phyloP scores from a whole-genome alignment of 2,329 filamentous ascomycete genomes.

The Coniochaeta sp. region DNA sequence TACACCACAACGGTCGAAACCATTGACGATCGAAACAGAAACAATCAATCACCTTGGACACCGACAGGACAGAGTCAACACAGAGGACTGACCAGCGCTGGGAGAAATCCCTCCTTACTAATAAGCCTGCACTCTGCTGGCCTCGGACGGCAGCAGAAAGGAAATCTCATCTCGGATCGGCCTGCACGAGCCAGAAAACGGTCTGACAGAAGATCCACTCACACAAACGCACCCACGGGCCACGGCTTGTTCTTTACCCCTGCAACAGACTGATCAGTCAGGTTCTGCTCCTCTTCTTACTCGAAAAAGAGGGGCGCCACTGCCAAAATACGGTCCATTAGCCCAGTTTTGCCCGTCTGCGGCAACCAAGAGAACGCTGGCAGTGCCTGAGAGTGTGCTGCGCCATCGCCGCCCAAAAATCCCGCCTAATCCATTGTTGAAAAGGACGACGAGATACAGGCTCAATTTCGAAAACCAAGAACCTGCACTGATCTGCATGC shows the following conservation, averaged over 20 bases:
- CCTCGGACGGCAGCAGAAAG: not conserved
- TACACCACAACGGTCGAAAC: not conserved
- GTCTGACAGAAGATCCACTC: not conserved
- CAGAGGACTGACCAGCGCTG: too few species aligned
- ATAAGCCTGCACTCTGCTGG: not conserved
- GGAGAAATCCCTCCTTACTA: not conserved
- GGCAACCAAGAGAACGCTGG: not conserved
- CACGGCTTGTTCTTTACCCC: not conserved
- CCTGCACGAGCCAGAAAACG: not conserved
- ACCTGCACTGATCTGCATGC: too few species aligned
- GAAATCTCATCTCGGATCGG: not conserved
- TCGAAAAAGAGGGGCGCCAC: not conserved
- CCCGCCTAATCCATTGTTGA: not conserved
- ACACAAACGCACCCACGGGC: not conserved
- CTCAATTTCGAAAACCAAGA: too few species aligned
- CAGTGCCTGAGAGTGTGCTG: not conserved
- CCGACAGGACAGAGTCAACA: too few species aligned
- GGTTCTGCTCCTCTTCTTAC: too few species aligned
- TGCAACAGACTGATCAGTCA: too few species aligned
- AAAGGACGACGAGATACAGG: not conserved
- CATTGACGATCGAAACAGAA: not conserved
- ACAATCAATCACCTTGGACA: too few species aligned
- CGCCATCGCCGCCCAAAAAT: not conserved
- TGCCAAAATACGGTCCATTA: not conserved
- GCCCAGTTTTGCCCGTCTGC: not conserved